Evolutionary conservation across 345 rosid species (phyloP).

Genomic region (Turritis glabra): DNA sequence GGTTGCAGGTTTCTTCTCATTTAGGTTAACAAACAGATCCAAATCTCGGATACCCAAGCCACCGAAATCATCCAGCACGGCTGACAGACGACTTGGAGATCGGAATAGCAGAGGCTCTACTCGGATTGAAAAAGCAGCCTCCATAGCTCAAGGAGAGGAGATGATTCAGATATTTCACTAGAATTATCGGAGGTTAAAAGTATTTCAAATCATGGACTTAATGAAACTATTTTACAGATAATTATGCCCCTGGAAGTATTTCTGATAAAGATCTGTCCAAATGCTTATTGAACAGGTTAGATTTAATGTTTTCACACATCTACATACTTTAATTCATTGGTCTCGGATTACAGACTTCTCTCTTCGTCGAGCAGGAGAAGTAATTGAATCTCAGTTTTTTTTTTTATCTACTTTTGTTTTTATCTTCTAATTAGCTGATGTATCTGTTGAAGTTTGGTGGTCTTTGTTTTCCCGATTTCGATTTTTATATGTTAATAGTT

Average conservation of each 20-base stretch:
- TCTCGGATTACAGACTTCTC: conserved; percentile 61
- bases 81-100: conserved; percentile 61
- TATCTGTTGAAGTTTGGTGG: background rate
- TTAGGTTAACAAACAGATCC: too few relatives aligned
- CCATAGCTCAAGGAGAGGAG: conserved; percentile 40
- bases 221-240: too few relatives aligned
- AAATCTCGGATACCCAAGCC: conserved; percentile 44
- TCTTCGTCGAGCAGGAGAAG: conserved; percentile 82
- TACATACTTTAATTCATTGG: too few relatives aligned
- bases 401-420: too few relatives aligned
- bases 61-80: conserved; percentile 40
- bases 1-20: too few relatives aligned
- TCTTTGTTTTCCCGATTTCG: conserved; percentile 10
- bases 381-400: conserved; percentile 36
- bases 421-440: too few relatives aligned
- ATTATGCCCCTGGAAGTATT: too few relatives aligned
- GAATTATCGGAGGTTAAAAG: conserved; percentile 33
- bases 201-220: too few relatives aligned
- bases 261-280: too few relatives aligned
- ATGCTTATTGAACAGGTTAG: too few relatives aligned
- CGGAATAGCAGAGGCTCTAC: conserved; percentile 64
- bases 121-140: conserved; percentile 51
- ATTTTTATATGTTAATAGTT: conserved; percentile 18
- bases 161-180: conserved; percentile 2
- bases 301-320: too few relatives aligned